These are phyloP conservation scores for Penicillium cataractarum DNA, from an alignment of 495 filamentous ascomycete species.

Conservation along the genomic window DNA sequence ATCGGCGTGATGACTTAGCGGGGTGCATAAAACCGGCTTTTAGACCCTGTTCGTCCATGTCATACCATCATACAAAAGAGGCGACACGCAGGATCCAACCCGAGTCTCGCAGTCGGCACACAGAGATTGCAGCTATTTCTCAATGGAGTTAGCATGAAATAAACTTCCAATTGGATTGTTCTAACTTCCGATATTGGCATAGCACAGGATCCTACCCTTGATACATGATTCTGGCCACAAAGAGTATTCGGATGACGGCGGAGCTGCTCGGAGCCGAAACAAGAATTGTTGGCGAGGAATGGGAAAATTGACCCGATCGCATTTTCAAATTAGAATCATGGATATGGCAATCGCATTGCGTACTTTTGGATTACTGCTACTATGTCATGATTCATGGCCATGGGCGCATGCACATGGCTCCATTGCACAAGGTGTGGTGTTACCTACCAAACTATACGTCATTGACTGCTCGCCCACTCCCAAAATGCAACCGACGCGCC, in stretches of 20 bases:
- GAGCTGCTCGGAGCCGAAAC: constrained; percentile 3
- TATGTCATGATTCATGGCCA: constrained; percentile 2
- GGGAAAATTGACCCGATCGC: background rate
- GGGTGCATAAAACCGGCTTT: background rate
- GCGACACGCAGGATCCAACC: background rate
- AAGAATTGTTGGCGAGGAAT: background rate
- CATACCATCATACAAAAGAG: background rate
- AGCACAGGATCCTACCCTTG: too few species aligned
- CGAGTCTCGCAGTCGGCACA: background rate
- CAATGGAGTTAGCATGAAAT: background rate
- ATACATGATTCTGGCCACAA: background rate
- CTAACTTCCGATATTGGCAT: background rate
- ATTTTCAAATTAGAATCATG: background rate
- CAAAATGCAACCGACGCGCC: background rate
- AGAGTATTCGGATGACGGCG: background rate
- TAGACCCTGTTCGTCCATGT: background rate
- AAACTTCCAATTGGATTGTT: background rate
- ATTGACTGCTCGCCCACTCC: background rate
- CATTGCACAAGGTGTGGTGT: background rate
- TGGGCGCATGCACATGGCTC: background rate
- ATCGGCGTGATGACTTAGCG: background rate
- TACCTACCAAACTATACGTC: constrained; percentile 1
- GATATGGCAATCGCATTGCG: background rate
- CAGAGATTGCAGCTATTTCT: background rate
- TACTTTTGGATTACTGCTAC: background rate